phyloP scores from a whole-genome alignment of 169 alveolate species.

The Plasmodium coatneyi region DNA sequence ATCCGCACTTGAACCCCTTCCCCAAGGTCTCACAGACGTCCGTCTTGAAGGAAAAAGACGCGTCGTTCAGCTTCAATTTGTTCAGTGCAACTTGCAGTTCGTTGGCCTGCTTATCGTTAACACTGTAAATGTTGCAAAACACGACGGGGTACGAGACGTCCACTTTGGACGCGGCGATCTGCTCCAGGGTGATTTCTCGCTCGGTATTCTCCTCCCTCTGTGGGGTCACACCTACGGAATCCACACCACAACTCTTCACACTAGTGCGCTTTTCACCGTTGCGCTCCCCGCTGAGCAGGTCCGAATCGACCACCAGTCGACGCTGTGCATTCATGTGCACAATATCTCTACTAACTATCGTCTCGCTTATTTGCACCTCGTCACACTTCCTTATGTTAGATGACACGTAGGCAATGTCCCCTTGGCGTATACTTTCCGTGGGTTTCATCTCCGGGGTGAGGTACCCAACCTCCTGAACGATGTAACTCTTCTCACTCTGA shows the following conservation, averaged over 20 bases:
- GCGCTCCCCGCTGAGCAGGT: background rate
- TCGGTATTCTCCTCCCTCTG: background rate
- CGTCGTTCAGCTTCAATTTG: constrained; percentile 91
- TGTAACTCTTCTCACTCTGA: constrained; percentile 72
- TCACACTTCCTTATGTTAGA: constrained; percentile 61
- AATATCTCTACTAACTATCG: constrained; percentile 19
- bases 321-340: background rate
- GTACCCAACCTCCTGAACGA: constrained; percentile 82
- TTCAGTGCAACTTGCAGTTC: constrained; percentile 85
- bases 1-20: constrained; percentile 95
- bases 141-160: constrained; percentile 90
- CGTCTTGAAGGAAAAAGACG: constrained; percentile 87
- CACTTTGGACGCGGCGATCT: constrained; percentile 37
- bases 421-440: constrained; percentile 68
- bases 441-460: constrained; percentile 80
- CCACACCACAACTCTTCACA: constrained; percentile 39
- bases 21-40: constrained; percentile 93
- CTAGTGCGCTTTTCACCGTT: background rate
- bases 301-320: constrained; percentile 41
- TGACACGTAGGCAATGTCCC: constrained; percentile 68
- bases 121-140: constrained; percentile 93
- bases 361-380: constrained; percentile 41
- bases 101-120: constrained; percentile 82
- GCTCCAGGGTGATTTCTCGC: constrained; percentile 5
- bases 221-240: background rate